Conservation (phyloP, 2,329 filamentous ascomycete species). For the Exophiala bonariae region DNA sequence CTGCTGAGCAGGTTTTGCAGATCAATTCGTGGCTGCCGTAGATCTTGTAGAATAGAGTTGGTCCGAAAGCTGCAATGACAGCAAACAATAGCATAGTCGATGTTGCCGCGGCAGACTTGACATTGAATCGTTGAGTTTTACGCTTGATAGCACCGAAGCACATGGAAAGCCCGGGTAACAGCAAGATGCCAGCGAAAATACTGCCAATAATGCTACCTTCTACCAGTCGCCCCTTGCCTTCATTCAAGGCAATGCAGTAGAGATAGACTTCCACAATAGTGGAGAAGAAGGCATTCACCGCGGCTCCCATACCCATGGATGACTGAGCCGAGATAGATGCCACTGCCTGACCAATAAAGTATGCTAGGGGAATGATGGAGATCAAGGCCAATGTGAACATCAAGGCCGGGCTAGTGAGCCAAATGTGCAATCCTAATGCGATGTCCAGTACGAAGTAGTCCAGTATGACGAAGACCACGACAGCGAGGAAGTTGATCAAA, state of each 20-base stretch:
- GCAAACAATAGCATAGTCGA: slow-evolving; percentile 98
- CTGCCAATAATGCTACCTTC: slow-evolving; percentile 97
- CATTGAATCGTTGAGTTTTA: slow-evolving; percentile 98
- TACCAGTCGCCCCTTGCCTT: slow-evolving; percentile 89
- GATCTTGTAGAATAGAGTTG: slow-evolving; percentile 97
- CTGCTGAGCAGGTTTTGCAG: slow-evolving; percentile 66
- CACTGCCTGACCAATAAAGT: slow-evolving; percentile 98
- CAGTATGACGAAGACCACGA: slow-evolving; percentile 92
- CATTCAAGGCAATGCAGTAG: slow-evolving; percentile 88
- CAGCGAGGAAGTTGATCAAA: slow-evolving; percentile 90
- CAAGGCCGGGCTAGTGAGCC: slow-evolving; percentile 79
- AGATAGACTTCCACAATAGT: slow-evolving; percentile 97
- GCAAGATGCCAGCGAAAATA: slow-evolving; percentile 94
- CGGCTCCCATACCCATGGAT: slow-evolving; percentile 95
- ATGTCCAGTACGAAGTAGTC: slow-evolving; percentile 81
- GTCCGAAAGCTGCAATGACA: slow-evolving; percentile 90
- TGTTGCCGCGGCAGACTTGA: slow-evolving; percentile 90
- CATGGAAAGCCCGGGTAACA: slow-evolving; percentile 94
- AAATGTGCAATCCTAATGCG: slow-evolving; percentile 66
- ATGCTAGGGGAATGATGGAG: slow-evolving; percentile 93
- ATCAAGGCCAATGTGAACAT: slow-evolving; percentile 81
- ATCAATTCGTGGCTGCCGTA: slow-evolving; percentile 96
- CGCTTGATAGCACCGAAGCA: slow-evolving; percentile 97
- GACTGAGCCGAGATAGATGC: slow-evolving; percentile 98
- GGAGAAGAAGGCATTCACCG: slow-evolving; percentile 97